Evolutionary conservation across 73 alveolate genomes (phyloP).

Genomic region (Tetrahymena borealis): DNA sequence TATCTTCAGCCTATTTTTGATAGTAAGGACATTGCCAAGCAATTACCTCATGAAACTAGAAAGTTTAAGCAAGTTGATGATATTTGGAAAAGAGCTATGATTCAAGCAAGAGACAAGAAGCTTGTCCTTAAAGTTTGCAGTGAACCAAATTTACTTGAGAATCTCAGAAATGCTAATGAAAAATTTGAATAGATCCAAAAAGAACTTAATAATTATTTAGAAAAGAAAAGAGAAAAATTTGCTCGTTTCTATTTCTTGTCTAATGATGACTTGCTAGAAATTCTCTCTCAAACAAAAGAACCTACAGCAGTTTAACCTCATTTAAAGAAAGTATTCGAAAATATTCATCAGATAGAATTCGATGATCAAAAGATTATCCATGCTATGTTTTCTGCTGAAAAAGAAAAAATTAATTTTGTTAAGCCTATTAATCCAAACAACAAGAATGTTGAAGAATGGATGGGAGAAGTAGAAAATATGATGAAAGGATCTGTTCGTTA

Average conservation of each 20-base stretch:
- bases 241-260: constrained; percentile 95
- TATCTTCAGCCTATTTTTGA: constrained; percentile 93
- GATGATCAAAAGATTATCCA: constrained; percentile 74
- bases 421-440: constrained; percentile 36
- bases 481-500: constrained; percentile 75
- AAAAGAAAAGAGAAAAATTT: constrained; percentile 83
- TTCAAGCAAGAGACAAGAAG: constrained; percentile 82
- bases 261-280: constrained; percentile 96
- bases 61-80: constrained; percentile 88
- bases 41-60: constrained; percentile 91
- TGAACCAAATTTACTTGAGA: constrained; percentile 80
- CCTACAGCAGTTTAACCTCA: constrained; percentile 95
- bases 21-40: constrained; percentile 91
- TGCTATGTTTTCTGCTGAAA: constrained; percentile 92
- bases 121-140: constrained; percentile 79
- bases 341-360: constrained; percentile 68
- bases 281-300: constrained; percentile 97
- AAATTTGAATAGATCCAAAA: constrained; percentile 84
- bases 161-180: constrained; percentile 81
- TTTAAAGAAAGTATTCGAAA: constrained; percentile 89
- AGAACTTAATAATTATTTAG: constrained; percentile 97
- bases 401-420: constrained; percentile 74
- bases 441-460: constrained; percentile 42
- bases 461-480: constrained; percentile 53
- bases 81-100: constrained; percentile 84